phyloP scores from a whole-genome alignment of 177 flowering plant species.

The Vitis hybrid region DNA sequence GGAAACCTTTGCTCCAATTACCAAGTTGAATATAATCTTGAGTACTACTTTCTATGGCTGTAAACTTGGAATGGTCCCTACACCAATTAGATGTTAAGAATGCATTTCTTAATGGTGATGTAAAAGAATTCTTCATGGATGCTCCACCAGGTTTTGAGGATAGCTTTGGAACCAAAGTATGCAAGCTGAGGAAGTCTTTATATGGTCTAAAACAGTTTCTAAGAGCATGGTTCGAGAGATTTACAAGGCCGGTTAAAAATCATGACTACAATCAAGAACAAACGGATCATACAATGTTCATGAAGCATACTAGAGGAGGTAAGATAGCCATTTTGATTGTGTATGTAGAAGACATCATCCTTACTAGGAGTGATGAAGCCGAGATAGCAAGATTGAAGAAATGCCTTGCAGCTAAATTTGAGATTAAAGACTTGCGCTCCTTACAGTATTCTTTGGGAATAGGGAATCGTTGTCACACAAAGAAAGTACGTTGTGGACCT shows the following conservation, averaged over 20 bases:
- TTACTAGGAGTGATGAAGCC: not conserved
- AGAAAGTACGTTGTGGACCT: slow-evolving; percentile 1
- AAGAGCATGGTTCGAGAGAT: too few relatives aligned
- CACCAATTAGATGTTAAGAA: too few relatives aligned
- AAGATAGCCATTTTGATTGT: not conserved
- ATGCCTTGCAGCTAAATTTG: not conserved
- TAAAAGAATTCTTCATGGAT: too few relatives aligned
- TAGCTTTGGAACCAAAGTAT: too few relatives aligned
- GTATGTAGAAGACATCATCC: not conserved
- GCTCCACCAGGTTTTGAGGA: too few relatives aligned
- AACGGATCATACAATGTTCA: too few relatives aligned
- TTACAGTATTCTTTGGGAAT: not conserved
- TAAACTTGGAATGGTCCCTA: not conserved
- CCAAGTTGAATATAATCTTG: not conserved
- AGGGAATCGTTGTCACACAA: not conserved
- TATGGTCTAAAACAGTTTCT: too few relatives aligned
- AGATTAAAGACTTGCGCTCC: not conserved
- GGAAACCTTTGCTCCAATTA: slow-evolving; percentile 1
- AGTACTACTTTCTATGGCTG: not conserved
- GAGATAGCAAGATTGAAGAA: not conserved
- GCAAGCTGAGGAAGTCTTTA: too few relatives aligned
- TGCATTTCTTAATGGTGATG: too few relatives aligned
- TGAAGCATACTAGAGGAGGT: too few relatives aligned
- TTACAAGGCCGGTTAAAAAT: too few relatives aligned
- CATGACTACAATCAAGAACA: too few relatives aligned